Base-by-base conservation (phyloP, 176 grass and related monocot species). In the Poa pratensis region DNA sequence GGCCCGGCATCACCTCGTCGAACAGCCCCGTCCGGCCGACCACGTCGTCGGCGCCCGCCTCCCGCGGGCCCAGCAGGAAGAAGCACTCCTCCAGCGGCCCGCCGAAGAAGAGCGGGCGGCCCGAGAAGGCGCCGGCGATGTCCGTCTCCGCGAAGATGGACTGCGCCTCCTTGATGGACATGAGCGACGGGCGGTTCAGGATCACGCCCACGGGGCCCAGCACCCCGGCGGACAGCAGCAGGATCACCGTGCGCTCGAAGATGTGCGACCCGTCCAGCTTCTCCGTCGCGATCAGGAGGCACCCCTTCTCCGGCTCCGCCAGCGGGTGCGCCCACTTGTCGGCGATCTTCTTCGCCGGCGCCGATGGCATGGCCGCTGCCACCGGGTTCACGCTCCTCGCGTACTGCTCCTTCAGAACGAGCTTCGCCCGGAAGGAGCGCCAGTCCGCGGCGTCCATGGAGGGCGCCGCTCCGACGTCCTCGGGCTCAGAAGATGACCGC, bases 261-360 rank as follows among this genome's bases (percentile, higher is more conserved):
- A 98, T 95, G 86, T 98, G 95, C 30, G 94, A 92, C 0, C 95
- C 95, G 73, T 98, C 91, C 7, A 98, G 91, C 81, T 95, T 98
- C 77, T 91, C 90, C 23, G 95, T 93, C 20, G 95, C 95, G 32
- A 94, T 78, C 8, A 98, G 91, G 52, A 98, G 89, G 81, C 95
- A 98, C 20, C 95, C 95, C 26, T 83, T 91, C 79, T 98, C 95
- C 0, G 93, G 93, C 77, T 95, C 91, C 51, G 80, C 80, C 26
- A 98, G 71, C 65, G 89, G 85, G 82, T 98, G 95, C 12, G 95
- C 93, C 93, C 95, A 98, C 79, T 75, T 93, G 43, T 85, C 79
- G 5, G 75, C 75, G 26, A 92, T 13, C 45, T 46, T 50, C 64
- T 80, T 88, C 8, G 15, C 35, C 49, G 76, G 27, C 24, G 32